Base-by-base conservation (phyloP, 78 protist species). In the Mastigamoeba balamuthi region DNA sequence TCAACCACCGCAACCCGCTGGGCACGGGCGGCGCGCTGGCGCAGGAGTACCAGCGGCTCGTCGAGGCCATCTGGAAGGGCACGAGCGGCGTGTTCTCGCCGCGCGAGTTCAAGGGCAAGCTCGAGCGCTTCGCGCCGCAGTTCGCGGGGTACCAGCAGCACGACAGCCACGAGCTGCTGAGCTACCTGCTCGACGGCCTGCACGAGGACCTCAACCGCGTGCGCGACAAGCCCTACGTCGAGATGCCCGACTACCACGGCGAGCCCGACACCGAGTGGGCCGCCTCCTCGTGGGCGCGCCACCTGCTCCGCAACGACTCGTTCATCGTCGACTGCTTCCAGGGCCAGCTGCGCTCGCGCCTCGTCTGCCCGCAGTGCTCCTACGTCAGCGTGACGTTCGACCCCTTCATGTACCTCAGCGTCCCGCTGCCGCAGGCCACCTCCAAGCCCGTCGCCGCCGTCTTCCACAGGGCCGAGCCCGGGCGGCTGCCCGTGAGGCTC, bases 131-230 rank as follows among this genome's bases (percentile, higher is more conserved):
- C 64, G 88, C 90, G 6, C 88, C 90, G 33, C 91, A 85, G 42
- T 91, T 91, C 28, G 37, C 58, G 4, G 93, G 93, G 1, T 84
- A 76, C 38, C 76, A 70, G 30, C 96, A 92, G 81, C 96, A 92
- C 67, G 96, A 92, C 40, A 79, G 91, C 4, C 96, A 92, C 40
- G 91, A 82, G 28, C 53, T 81, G 5, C 69, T 87, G 27, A 85
- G 80, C 10, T 81, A 75, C 28, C 65, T 85, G 28, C 48, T 80
- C 40, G 90, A 81, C 80, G 90, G 95, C 35, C 80, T 94, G 23
- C 96, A 94, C 39, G 98, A 94, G 44, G 98, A 94, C 63, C 74
- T 94, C n/a, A 94, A 94, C 63, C 73, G 87, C 36, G 85, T 87
- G 3, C 41, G 40, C 30, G 75, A 74, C 72, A 88, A 91, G 72